Conservation (phyloP, 2,329 filamentous ascomycete species). For the Cladosporium sphaerospermum region DNA sequence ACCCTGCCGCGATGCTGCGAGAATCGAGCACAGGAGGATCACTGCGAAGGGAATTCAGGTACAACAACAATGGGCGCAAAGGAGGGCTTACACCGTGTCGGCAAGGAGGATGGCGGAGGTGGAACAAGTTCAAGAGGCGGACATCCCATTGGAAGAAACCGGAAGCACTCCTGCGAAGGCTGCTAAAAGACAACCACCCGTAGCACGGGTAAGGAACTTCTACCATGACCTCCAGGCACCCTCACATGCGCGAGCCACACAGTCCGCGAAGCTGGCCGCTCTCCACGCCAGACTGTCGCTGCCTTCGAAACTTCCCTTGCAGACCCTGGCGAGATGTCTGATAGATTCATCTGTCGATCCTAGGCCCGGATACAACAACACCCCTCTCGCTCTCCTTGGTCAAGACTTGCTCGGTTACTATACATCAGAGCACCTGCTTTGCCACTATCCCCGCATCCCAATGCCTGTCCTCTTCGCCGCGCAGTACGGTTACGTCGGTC, state of each 20-base stretch:
- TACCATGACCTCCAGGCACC: slow-evolving; percentile 21
- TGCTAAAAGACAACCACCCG: background rate
- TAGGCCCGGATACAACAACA: slow-evolving; percentile 80
- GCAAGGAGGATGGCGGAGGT: slow-evolving; percentile 4
- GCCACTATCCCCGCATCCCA: slow-evolving; percentile 84
- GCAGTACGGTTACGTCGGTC: slow-evolving; percentile 76
- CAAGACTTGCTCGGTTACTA: slow-evolving; percentile 81
- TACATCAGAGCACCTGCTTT: slow-evolving; percentile 78
- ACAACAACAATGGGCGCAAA: slow-evolving; percentile 10
- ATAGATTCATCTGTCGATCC: slow-evolving; percentile 79
- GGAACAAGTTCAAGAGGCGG: slow-evolving; percentile 3
- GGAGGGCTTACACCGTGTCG: slow-evolving; percentile 8
- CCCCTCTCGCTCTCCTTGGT: slow-evolving; percentile 73
- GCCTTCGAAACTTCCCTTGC: slow-evolving; percentile 71
- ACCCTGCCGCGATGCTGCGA: slow-evolving; percentile 12
- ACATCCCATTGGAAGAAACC: background rate
- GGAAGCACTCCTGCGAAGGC: background rate
- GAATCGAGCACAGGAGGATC: slow-evolving; percentile 5
- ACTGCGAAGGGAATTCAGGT: background rate
- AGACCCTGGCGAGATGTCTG: slow-evolving; percentile 79
- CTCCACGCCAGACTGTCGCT: slow-evolving; percentile 85
- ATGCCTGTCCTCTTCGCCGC: slow-evolving; percentile 81
- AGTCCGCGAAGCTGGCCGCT: slow-evolving; percentile 84
- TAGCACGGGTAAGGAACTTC: background rate
- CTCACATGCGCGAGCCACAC: slow-evolving; percentile 41